phyloP scores from a whole-genome alignment of 129 eudicot species.

The Rutidosis leptorrhynchoides region DNA sequence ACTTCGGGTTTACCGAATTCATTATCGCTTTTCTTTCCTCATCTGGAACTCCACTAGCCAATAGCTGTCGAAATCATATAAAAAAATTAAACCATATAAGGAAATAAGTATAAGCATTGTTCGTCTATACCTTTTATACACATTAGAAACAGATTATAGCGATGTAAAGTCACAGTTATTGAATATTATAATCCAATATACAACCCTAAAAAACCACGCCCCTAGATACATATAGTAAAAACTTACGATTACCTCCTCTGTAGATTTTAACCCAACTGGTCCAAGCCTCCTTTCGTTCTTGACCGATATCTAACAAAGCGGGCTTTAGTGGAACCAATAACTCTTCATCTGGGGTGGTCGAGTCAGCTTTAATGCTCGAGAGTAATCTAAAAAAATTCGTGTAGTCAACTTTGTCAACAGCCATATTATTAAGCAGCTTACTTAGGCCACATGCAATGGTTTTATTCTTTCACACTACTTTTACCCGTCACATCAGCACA shows the following conservation, averaged over 20 bases:
- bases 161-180: no score
- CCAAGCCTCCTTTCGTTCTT: conserved; percentile 99
- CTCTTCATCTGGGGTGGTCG: conserved; percentile 59
- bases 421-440: conserved; percentile 93
- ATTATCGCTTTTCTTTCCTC: conserved; percentile 73
- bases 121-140: no score
- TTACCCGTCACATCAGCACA: no score
- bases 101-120: neutral
- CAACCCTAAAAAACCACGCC: no score
- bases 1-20: conserved; percentile 89
- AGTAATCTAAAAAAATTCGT: conserved; percentile 89
- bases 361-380: conserved; percentile 77
- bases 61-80: conserved; percentile 53
- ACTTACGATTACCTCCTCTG: conserved; percentile 63
- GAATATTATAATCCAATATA: no score
- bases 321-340: conserved; percentile 75
- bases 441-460: no score
- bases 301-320: conserved; percentile 84
- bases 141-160: no score
- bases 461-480: no score
- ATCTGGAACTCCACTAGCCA: conserved; percentile 51
- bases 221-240: no score
- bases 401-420: conserved; percentile 99
- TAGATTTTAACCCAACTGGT: conserved; percentile 79
- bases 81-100: neutral